Evolutionary conservation across 139 green algal genomes (phyloP).

Genomic region (Volvox reticuliferus): DNA sequence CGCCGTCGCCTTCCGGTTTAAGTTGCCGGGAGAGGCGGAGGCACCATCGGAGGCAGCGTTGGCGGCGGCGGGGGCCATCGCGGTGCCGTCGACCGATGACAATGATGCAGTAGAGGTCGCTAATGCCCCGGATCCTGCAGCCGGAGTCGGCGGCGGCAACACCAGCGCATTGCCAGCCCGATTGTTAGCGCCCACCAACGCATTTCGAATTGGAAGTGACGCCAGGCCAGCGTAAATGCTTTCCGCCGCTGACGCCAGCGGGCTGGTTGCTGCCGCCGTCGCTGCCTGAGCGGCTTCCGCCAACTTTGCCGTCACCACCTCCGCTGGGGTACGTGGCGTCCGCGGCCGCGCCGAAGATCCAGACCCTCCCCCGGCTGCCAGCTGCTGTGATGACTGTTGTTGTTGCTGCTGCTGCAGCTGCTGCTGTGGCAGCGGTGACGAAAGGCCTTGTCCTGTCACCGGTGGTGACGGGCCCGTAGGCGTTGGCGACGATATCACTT

Average conservation of each 20-base stretch:
- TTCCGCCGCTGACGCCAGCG: constrained; percentile 55
- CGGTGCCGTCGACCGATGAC: background rate
- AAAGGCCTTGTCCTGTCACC: background rate
- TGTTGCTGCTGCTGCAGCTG: background rate
- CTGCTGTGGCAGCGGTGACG: background rate
- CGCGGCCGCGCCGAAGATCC: background rate
- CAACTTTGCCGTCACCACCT: constrained; percentile 71
- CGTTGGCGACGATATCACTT: background rate
- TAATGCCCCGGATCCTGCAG: background rate
- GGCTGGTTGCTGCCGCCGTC: constrained; percentile 36
- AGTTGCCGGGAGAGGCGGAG: background rate
- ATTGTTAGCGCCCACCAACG: constrained; percentile 3
- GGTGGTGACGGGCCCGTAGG: background rate
- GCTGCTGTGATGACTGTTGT: background rate
- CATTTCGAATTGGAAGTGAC: constrained; percentile 53
- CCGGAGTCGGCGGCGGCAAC: constrained; percentile 23
- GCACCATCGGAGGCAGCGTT: background rate
- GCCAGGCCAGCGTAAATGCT: constrained; percentile 57
- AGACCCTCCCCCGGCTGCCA: background rate
- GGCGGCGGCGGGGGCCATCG: background rate
- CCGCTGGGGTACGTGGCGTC: constrained; percentile 47
- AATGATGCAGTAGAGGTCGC: background rate
- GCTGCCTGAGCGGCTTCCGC: constrained; percentile 67
- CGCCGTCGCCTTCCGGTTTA: background rate
- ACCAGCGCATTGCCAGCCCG: constrained; percentile 26